Percentiles rank a stretch among this genome's conserved stretches.
Evolutionary conservation across 192 early-diverging fungal species (phyloP).

Genomic region (Coemansia sp.): DNA sequence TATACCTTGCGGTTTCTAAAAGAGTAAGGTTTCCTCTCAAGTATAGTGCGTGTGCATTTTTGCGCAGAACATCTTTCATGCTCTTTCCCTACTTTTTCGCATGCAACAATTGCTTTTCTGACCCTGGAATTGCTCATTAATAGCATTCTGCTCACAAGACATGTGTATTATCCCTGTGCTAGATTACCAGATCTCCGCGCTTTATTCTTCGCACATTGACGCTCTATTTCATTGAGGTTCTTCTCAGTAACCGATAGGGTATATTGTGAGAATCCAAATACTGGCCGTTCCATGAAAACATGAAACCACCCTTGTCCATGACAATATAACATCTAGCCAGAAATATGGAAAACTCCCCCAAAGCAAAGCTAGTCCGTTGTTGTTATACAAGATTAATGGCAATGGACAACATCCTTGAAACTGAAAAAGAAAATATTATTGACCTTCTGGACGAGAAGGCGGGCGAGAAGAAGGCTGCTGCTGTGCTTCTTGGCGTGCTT

Average conservation of each 20-base stretch:
- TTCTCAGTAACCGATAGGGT: background rate
- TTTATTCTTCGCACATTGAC: too few relatives aligned
- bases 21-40: slow-evolving; percentile 1
- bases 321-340: background rate
- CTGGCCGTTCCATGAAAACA: too few relatives aligned
- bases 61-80: background rate
- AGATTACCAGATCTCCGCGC: too few relatives aligned
- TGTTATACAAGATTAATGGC: background rate
- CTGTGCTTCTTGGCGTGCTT: slow-evolving; percentile 9
- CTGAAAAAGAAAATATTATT: background rate
- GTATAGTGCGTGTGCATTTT: slow-evolving; percentile 10
- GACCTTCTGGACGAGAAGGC: background rate
- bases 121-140: background rate
- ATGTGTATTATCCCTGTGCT: too few relatives aligned
- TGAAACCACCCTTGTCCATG: too few relatives aligned
- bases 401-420: background rate
- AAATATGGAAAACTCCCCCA: background rate
- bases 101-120: background rate
- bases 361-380: background rate
- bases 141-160: background rate
- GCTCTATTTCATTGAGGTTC: too few relatives aligned
- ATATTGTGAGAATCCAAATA: too few relatives aligned
- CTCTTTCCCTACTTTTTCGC: background rate
- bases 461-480: slow-evolving; percentile 2
- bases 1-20: slow-evolving; percentile 7